Percentiles rank a stretch among this genome's conserved stretches.
Evolutionary conservation across 2,329 filamentous ascomycete species (phyloP).

Genomic region (Ophiocordyceps camponoti-leonardi): DNA sequence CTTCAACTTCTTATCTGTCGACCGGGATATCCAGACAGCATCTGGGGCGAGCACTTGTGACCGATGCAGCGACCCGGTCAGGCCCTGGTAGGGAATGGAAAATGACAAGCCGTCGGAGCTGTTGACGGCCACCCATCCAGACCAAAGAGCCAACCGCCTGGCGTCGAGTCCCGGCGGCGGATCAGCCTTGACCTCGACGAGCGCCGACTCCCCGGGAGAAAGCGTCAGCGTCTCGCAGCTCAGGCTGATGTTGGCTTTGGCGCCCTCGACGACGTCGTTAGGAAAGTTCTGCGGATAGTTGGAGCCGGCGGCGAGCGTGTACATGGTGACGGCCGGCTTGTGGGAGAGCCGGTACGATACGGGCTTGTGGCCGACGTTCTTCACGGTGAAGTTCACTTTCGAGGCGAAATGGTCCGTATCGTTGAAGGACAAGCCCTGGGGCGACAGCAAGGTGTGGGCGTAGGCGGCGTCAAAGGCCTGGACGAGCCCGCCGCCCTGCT

Average conservation of each 20-base stretch:
- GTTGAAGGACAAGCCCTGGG: constrained; percentile 44
- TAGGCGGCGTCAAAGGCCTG: constrained; percentile 42
- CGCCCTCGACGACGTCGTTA: constrained; percentile 21
- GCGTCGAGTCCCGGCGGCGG: constrained; percentile 21
- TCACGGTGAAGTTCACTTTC: constrained; percentile 33
- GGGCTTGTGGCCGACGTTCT: constrained; percentile 30
- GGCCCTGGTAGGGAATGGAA: constrained; percentile 23
- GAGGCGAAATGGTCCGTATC: constrained; percentile 39
- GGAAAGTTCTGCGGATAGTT: constrained; percentile 25
- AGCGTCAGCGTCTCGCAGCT: constrained; percentile 25
- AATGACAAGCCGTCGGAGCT: constrained; percentile 19
- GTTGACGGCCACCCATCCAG: constrained; percentile 23
- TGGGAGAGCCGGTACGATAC: constrained; percentile 35
- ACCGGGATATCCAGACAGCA: constrained; percentile 13
- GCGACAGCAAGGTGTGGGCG: constrained; percentile 32
- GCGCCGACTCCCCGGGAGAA: constrained; percentile 21
- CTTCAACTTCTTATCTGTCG: constrained; percentile 12
- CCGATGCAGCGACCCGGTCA: constrained; percentile 17
- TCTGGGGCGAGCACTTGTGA: constrained; percentile 8
- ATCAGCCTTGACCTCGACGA: constrained; percentile 25
- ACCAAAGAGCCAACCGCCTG: constrained; percentile 21
- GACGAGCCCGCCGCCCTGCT: constrained; percentile 43
- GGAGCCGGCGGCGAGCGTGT: constrained; percentile 21
- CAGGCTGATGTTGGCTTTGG: constrained; percentile 23
- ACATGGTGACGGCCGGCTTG: constrained; percentile 32